Evolutionary conservation across 768 basidiomycete genomes (phyloP), one percentile per base, ranked within the genome.

Genomic region (Kwoniella sp.): DNA sequence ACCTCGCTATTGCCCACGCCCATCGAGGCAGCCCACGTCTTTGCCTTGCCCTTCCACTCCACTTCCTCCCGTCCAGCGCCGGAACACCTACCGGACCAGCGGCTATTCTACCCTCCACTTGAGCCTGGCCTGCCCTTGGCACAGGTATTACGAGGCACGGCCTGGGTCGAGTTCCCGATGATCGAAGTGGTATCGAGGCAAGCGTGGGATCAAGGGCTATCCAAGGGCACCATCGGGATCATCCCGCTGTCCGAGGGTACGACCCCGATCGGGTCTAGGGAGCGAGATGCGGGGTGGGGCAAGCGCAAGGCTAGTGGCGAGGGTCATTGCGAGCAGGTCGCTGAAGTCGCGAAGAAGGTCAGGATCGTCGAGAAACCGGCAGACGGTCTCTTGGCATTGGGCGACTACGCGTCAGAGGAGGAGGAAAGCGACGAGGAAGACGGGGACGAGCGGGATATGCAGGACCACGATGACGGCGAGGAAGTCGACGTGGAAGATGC

Each of bases 91-190:
- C 25, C 42, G 19, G 45, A 44, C 15, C 47, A 52, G 15, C 52
- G 53, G 31, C 46, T 54, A 5, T 65, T 54, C 54, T 86, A 83
- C 67, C 80, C 85, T 65, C 79, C 79, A 28, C 73, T 90, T 11
- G 81, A 86, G 44, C 74, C 80, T 2, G 67, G 73, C 3, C 60
- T 78, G 36, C 70, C 78, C 20, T 76, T 92, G 23, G 63, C 69
- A 9, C 62, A 68, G 22, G 73, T 79, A 7, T 75, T 93, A 38
- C 78, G 76, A 29, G 74, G 82, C 43, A 86, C 81, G 36, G 77
- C 81, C 25, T 89, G 90, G 71, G 79, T 86, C 27, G 90, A 93
- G 71, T 93, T 82, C 65, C 90, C 90, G 6, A 84, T 83, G 1
- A 82, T 93, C 38, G 85, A 89, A 49, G 73, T 92, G 5, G 84